Conservation (phyloP, 257 asterid species). For the Solanum commersonii region DNA sequence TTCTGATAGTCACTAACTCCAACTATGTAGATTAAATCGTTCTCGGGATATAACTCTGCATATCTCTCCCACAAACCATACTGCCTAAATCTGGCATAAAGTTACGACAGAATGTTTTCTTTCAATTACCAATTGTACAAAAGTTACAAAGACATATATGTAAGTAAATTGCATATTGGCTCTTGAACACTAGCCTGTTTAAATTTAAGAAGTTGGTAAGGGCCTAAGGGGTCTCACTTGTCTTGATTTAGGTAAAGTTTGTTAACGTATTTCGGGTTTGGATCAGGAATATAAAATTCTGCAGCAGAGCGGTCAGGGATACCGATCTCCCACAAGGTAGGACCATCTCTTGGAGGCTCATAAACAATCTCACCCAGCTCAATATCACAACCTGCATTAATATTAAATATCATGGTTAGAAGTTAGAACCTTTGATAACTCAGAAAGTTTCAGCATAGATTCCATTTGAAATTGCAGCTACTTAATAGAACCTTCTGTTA, state of each 20-base stretch:
- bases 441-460: not conserved
- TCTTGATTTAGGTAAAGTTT: not conserved
- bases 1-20: constrained; percentile 7
- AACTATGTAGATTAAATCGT: constrained; percentile 1
- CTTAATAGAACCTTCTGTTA: constrained; percentile 2
- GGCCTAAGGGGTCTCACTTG: not conserved
- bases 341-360: constrained; percentile 9
- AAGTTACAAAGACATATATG: not conserved
- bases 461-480: not conserved
- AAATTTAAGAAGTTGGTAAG: not conserved
- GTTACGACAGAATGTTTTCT: not conserved
- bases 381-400: not conserved
- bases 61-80: constrained; percentile 17
- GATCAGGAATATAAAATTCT: constrained; percentile 8
- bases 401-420: not conserved
- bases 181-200: not conserved
- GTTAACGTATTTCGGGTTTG: constrained; percentile 3
- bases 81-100: constrained; percentile 4
- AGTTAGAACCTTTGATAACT: not conserved
- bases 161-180: not conserved
- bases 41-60: not conserved
- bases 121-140: not conserved
- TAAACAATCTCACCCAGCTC: not conserved
- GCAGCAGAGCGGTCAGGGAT: constrained; percentile 1
- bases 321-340: constrained; percentile 7